A percentile compares a stretch with the other conserved stretches of the same genome.
phyloP scores from a whole-genome alignment of 2,329 filamentous ascomycete species.

The Domatiomyces globalis region DNA sequence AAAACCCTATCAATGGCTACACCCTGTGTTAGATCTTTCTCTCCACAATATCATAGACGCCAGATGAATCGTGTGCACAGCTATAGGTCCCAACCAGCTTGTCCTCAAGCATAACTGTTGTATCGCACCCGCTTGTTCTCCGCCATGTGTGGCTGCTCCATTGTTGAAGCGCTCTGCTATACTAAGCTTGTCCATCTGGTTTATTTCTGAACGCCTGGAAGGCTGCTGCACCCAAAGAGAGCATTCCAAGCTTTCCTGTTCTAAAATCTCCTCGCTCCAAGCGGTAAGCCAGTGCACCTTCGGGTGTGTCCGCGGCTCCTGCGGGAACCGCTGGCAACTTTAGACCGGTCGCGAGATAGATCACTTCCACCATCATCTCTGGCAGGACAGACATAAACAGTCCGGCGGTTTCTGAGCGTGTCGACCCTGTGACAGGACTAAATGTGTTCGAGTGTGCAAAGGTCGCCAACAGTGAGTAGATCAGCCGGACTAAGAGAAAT shows the following conservation, averaged over 20 bases:
- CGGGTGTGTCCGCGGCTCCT: background rate
- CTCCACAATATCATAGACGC: no score
- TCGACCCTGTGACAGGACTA: conserved; percentile 8
- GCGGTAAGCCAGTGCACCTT: background rate
- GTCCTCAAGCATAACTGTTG: no score
- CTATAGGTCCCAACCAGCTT: no score
- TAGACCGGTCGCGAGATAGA: conserved; percentile 19
- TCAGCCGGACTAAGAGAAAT: conserved; percentile 21
- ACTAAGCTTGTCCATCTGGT: background rate
- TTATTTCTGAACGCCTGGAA: background rate
- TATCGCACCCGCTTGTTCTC: no score
- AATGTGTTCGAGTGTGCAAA: conserved; percentile 20
- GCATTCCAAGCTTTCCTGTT: background rate
- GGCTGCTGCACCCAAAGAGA: conserved; percentile 1
- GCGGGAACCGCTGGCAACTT: conserved; percentile 7
- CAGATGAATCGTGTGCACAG: no score
- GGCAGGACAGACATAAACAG: conserved; percentile 22
- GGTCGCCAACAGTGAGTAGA: conserved; percentile 21
- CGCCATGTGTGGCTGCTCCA: no score
- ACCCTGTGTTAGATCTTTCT: no score
- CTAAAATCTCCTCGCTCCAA: conserved; percentile 1
- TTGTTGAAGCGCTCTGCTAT: no score
- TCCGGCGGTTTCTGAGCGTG: conserved; percentile 19
- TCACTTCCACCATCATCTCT: conserved; percentile 21
- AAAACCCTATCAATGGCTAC: no score